These are phyloP conservation scores for Allantophomopsis lycopodina DNA, from an alignment of 2,329 filamentous ascomycete species.

Conservation along the genomic window DNA sequence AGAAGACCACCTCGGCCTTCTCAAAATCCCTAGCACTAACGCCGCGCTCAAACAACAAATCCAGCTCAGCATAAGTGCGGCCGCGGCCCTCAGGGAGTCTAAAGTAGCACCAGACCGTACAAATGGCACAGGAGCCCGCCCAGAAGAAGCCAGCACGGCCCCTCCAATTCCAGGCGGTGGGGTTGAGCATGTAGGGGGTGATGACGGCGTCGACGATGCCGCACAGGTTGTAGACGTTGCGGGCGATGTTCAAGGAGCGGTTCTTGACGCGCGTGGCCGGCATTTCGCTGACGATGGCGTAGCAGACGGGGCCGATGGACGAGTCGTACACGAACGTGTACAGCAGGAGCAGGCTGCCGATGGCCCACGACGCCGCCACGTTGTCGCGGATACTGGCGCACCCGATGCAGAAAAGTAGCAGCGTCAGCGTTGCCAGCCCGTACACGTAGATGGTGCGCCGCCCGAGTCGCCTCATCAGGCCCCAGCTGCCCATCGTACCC, in stretches of 20 bases:
- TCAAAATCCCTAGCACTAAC: constrained; percentile 29
- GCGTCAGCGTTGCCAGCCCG: constrained; percentile 23
- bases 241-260: constrained; percentile 24
- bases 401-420: constrained; percentile 29
- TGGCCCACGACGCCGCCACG: constrained; percentile 28
- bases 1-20: constrained; percentile 14
- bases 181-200: constrained; percentile 86
- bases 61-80: constrained; percentile 74
- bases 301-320: constrained; percentile 27
- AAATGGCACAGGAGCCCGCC: constrained; percentile 47
- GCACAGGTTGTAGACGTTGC: constrained; percentile 42
- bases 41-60: constrained; percentile 66
- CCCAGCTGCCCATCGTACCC: constrained; percentile 39
- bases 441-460: constrained; percentile 37
- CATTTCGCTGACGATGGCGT: constrained; percentile 24
- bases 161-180: constrained; percentile 71
- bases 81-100: constrained; percentile 68
- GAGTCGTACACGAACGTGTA: constrained; percentile 27
- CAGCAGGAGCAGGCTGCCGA: constrained; percentile 23
- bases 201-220: constrained; percentile 68
- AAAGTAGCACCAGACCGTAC: constrained; percentile 61
- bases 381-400: constrained; percentile 24
- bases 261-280: constrained; percentile 23
- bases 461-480: constrained; percentile 28
- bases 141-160: constrained; percentile 84